These are phyloP conservation scores for Craterostigma plantagineum DNA, from an alignment of 257 asterid species.

Conservation along the genomic window DNA sequence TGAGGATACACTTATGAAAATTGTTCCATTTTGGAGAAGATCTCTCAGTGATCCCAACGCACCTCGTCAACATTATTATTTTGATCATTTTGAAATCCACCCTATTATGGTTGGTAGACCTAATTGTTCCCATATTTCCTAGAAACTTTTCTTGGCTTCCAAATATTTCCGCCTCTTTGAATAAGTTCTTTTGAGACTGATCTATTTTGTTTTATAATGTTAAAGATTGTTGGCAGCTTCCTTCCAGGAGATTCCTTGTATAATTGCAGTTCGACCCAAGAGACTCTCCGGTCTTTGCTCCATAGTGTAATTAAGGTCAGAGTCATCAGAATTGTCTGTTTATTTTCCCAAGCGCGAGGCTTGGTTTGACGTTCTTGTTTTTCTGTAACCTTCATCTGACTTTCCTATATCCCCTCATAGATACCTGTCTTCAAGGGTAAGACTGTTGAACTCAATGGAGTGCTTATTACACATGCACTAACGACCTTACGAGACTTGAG, in stretches of 20 bases:
- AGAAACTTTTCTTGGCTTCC: too few species aligned
- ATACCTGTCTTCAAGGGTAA: constrained; percentile 56
- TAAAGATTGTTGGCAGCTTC: constrained; percentile 80
- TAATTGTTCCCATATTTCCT: constrained; percentile 2
- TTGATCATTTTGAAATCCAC: constrained; percentile 93
- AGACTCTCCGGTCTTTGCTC: constrained; percentile 76
- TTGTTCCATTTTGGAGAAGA: constrained; percentile 80
- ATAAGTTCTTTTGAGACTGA: constrained; percentile 9
- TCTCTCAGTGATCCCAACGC: constrained; percentile 75
- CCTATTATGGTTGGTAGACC: constrained; percentile 57
- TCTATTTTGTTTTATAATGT: constrained; percentile 14
- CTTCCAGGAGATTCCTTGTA: constrained; percentile 68
- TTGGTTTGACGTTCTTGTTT: constrained; percentile 5
- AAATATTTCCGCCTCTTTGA: too few species aligned
- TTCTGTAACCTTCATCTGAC: not conserved
- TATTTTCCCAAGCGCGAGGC: constrained; percentile 4
- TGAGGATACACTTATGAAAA: constrained; percentile 84
- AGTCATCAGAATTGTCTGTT: constrained; percentile 4
- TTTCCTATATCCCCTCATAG: constrained; percentile 17
- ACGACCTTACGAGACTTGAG: constrained; percentile 66
- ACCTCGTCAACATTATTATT: constrained; percentile 73
- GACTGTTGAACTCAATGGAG: constrained; percentile 91
- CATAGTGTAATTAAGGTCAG: constrained; percentile 89
- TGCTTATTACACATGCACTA: constrained; percentile 91
- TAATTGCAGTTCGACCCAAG: constrained; percentile 81